Evolutionary conservation across 2,329 filamentous ascomycete genomes (phyloP).

Genomic region (Trichophyton benhamiae): DNA sequence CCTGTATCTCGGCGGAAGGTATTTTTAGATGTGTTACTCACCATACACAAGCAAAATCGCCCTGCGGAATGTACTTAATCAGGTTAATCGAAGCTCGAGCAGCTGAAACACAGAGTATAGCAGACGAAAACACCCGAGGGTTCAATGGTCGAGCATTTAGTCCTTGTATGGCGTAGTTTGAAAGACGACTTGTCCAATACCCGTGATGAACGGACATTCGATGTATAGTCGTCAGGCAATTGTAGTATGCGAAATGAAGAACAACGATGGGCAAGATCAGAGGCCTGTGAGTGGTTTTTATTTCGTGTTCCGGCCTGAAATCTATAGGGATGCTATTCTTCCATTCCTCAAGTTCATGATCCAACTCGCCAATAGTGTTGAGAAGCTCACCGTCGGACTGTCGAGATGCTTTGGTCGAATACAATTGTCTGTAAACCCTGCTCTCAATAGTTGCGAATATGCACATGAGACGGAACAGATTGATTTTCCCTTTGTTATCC

Average conservation of each 20-base stretch:
- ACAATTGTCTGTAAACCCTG: slow-evolving; percentile 83
- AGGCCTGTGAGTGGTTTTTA: slow-evolving; percentile 81
- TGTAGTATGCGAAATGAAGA: slow-evolving; percentile 94
- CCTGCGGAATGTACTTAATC: slow-evolving; percentile 90
- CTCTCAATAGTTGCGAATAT: slow-evolving; percentile 85
- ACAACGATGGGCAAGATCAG: slow-evolving; percentile 91
- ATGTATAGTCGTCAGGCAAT: slow-evolving; percentile 93
- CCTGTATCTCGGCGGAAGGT: neutral
- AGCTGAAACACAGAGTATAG: slow-evolving; percentile 81
- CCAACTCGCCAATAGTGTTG: slow-evolving; percentile 90
- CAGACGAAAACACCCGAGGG: slow-evolving; percentile 85
- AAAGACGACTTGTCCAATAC: slow-evolving; percentile 91
- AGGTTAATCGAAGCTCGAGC: slow-evolving; percentile 86
- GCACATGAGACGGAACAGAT: slow-evolving; percentile 86
- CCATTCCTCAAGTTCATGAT: slow-evolving; percentile 83
- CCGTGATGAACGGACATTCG: slow-evolving; percentile 97
- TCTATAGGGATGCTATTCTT: slow-evolving; percentile 91
- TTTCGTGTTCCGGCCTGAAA: slow-evolving; percentile 94
- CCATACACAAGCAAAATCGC: slow-evolving; percentile 92
- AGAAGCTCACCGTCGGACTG: slow-evolving; percentile 86
- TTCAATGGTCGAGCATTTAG: slow-evolving; percentile 84
- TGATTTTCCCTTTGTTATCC: slow-evolving; percentile 84
- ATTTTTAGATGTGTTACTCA: slow-evolving; percentile 35
- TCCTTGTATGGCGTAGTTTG: slow-evolving; percentile 89
- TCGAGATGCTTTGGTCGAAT: slow-evolving; percentile 82